Conservation (phyloP, 257 asterid genomes). For the Mitragyna speciosa region DNA sequence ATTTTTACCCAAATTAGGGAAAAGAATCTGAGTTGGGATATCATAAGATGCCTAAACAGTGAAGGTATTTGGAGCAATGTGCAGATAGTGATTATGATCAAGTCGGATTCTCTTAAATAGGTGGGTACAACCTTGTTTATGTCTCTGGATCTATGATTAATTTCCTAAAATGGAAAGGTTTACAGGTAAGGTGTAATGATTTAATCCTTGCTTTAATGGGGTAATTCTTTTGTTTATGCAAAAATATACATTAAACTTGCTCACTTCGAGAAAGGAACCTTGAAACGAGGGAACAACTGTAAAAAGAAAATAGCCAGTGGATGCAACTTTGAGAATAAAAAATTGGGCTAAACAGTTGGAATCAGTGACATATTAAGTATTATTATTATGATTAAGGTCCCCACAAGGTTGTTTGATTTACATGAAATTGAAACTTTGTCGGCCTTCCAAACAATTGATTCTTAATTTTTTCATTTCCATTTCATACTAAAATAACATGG, state of each 20-base stretch:
- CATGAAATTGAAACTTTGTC: neutral
- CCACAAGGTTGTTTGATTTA: neutral
- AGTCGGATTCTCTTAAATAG: neutral
- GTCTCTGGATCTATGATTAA: neutral
- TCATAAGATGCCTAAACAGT: neutral
- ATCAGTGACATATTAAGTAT: neutral
- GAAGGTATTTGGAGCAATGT: neutral
- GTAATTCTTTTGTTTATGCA: neutral
- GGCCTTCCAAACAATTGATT: neutral
- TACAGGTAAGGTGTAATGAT: neutral
- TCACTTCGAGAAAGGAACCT: constrained; percentile 14
- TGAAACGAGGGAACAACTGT: constrained; percentile 2
- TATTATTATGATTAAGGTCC: constrained; percentile 15
- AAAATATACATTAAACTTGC: neutral
- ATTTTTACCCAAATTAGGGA: neutral
- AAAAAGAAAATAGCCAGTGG: constrained; percentile 8
- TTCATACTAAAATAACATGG: neutral
- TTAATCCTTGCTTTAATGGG: neutral
- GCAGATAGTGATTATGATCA: neutral
- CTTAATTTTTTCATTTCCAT: neutral
- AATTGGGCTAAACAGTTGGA: neutral
- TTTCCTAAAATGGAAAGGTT: constrained; percentile 32
- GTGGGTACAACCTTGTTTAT: neutral
- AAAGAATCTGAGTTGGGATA: too few relatives aligned
- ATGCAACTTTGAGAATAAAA: constrained; percentile 9